A percentile compares a stretch with the other conserved stretches of the same genome.
Evolutionary conservation across 345 rosid species (phyloP).

Genomic region (Euphorbia lathyris): DNA sequence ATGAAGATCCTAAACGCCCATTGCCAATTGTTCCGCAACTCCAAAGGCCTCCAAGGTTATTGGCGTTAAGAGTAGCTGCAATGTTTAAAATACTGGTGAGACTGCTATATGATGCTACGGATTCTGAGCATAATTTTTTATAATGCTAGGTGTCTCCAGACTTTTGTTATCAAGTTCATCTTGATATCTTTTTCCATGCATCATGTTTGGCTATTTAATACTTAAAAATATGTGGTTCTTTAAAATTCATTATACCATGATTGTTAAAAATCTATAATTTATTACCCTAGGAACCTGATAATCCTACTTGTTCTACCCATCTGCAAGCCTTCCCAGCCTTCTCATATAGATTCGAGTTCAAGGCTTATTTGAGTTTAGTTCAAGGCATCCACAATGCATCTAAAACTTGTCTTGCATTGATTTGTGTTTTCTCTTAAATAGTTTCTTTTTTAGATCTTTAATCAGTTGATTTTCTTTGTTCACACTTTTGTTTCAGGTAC

Average conservation of each 20-base stretch:
- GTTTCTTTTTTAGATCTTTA: not conserved
- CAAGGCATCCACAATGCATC: not conserved
- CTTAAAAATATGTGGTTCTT: not conserved
- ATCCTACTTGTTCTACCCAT: not conserved
- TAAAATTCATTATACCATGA: not conserved
- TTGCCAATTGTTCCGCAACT: constrained; percentile 77
- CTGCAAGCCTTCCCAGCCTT: not conserved
- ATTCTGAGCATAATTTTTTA: not conserved
- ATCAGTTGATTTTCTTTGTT: not conserved
- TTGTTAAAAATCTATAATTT: not conserved
- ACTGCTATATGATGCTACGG: not conserved
- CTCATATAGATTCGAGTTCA: not conserved
- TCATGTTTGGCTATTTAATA: not conserved
- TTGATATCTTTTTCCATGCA: not conserved
- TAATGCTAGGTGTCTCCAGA: not conserved
- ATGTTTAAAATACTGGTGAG: constrained; percentile 86
- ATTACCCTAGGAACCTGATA: not conserved
- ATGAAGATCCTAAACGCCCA: constrained; percentile 33
- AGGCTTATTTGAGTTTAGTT: not conserved
- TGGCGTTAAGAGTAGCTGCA: constrained; percentile 84
- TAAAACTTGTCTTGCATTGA: not conserved
- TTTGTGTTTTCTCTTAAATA: not conserved
- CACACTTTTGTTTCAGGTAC: constrained; percentile 48
- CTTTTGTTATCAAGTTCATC: not conserved
- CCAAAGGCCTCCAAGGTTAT: constrained; percentile 48